These are phyloP conservation scores for Trichoderma oligosporum DNA, from an alignment of 2,329 filamentous ascomycete species.

Conservation along the genomic window DNA sequence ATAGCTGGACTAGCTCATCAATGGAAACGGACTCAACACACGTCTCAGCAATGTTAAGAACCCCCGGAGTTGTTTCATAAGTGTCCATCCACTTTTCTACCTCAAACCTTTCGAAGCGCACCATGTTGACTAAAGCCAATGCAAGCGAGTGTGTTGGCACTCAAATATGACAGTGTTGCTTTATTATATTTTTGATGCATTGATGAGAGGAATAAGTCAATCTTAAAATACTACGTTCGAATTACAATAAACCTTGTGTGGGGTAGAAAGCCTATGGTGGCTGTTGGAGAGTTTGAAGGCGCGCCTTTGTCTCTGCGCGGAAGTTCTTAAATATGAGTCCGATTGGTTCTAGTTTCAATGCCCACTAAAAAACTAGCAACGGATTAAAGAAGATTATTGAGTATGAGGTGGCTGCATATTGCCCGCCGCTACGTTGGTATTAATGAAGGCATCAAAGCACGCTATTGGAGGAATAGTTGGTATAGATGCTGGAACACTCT, in stretches of 20 bases:
- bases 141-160: no score
- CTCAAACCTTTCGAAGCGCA: slow-evolving; percentile 57
- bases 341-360: background rate
- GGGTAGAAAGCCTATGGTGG: slow-evolving; percentile 1
- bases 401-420: no score
- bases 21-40: slow-evolving; percentile 73
- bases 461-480: no score
- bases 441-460: no score
- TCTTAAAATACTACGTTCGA: background rate
- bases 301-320: slow-evolving; percentile 1
- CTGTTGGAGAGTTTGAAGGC: slow-evolving; percentile 1
- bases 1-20: slow-evolving; percentile 59
- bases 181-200: background rate
- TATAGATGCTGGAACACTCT: no score
- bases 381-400: background rate
- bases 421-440: no score
- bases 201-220: background rate
- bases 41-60: slow-evolving; percentile 73
- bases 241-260: background rate
- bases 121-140: slow-evolving; percentile 40
- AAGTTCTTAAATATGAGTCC: background rate
- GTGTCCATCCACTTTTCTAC: slow-evolving; percentile 71
- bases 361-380: background rate
- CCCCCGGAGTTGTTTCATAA: slow-evolving; percentile 53
- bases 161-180: no score